A percentile compares a stretch with the other conserved stretches of the same genome.
Conservation (phyloP, 371 early-diverging fungal genomes). For the Rhizopus microsporus region DNA sequence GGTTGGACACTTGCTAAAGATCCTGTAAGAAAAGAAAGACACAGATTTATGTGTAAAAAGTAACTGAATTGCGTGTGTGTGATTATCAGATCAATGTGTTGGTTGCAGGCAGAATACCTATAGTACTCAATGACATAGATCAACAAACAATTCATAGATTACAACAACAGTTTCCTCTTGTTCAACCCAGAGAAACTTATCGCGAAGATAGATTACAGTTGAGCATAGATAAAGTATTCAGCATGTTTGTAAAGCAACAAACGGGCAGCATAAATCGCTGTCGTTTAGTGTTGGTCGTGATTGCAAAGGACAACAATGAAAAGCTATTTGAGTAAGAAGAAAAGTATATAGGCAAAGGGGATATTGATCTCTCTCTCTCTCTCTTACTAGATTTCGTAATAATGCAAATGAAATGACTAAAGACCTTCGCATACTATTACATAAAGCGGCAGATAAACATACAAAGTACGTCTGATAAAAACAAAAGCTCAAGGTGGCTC, state of each 20-base stretch:
- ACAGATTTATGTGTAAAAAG: background rate
- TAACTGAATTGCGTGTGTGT: background rate
- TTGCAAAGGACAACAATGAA: constrained; percentile 16
- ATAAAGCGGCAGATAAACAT: constrained; percentile 9
- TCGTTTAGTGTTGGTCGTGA: constrained; percentile 18
- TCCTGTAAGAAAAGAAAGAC: constrained; percentile 13
- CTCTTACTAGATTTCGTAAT: constrained; percentile 20
- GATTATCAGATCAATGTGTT: constrained; percentile 21
- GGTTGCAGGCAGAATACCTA: constrained; percentile 15
- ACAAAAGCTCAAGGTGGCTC: background rate
- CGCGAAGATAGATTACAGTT: constrained; percentile 16
- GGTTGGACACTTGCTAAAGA: constrained; percentile 25
- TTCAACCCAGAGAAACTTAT: constrained; percentile 22
- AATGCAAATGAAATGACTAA: constrained; percentile 22
- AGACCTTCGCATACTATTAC: constrained; percentile 19
- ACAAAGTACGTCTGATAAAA: background rate
- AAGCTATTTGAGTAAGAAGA: constrained; percentile 19
- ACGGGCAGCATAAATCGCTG: constrained; percentile 11
- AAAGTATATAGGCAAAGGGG: background rate
- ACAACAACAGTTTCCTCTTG: constrained; percentile 19
- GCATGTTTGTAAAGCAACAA: constrained; percentile 1
- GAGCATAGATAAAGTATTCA: constrained; percentile 13
- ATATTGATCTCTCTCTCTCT: background rate
- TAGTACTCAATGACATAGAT: constrained; percentile 12
- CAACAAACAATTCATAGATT: constrained; percentile 10